Evolutionary conservation across 148 eudicot genomes (phyloP).

Genomic region (Arbutus unedo): DNA sequence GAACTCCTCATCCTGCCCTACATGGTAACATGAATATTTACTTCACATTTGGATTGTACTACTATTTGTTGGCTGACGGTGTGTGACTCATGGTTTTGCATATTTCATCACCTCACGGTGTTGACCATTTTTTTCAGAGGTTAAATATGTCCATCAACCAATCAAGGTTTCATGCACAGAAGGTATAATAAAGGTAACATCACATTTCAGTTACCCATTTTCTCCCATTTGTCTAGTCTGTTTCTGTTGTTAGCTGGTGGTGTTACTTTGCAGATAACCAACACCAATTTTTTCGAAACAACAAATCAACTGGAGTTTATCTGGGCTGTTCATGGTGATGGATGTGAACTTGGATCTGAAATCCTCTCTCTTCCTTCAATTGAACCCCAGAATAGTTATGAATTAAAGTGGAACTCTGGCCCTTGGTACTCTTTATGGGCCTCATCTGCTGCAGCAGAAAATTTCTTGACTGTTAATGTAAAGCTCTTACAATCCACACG

Average conservation of each 20-base stretch:
- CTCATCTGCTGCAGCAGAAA: constrained; percentile 53
- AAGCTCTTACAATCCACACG: constrained; percentile 57
- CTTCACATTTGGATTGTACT: neutral
- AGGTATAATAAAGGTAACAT: constrained; percentile 65
- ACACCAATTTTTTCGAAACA: constrained; percentile 64
- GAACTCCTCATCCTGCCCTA: constrained; percentile 89
- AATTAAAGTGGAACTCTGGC: constrained; percentile 59
- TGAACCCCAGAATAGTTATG: constrained; percentile 51
- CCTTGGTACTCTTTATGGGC: constrained; percentile 72
- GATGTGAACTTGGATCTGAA: constrained; percentile 73
- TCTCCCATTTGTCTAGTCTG: neutral
- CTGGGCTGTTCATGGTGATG: constrained; percentile 79
- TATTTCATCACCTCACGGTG: neutral
- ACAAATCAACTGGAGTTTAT: constrained; percentile 65
- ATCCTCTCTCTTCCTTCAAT: constrained; percentile 48
- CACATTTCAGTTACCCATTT: neutral
- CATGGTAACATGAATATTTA: constrained; percentile 50
- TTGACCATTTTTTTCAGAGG: constrained; percentile 50
- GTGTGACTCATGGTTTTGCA: constrained; percentile 9
- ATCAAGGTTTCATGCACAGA: constrained; percentile 66
- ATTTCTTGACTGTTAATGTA: constrained; percentile 62
- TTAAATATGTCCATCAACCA: constrained; percentile 91
- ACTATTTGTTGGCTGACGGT: neutral
- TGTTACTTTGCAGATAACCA: constrained; percentile 54
- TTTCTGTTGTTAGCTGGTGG: constrained; percentile 8